Conservation (phyloP, 73 alveolate genomes). For the Paraurostyla sp. region DNA sequence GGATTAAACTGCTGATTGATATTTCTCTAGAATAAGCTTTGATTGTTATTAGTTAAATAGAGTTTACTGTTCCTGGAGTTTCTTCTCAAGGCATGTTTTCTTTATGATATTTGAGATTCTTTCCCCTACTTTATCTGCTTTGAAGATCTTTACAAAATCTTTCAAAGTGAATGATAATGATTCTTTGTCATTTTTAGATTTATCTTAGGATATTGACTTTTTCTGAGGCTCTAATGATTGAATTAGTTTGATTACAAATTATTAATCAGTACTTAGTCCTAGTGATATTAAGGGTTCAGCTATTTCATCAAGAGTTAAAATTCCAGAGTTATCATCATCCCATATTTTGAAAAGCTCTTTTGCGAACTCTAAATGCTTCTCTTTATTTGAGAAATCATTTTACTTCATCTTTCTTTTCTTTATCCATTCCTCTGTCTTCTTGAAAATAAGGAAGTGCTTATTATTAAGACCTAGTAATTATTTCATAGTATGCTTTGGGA, state of each 20-base stretch:
- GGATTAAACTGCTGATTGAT: background rate
- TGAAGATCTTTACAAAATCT: conserved; percentile 52
- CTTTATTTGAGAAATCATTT: conserved; percentile 22
- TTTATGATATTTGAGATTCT: conserved; percentile 12
- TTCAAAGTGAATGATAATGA: conserved; percentile 4
- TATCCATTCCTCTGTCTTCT: conserved; percentile 39
- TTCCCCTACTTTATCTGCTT: conserved; percentile 60
- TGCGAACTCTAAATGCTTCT: conserved; percentile 60
- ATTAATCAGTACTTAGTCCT: conserved; percentile 57
- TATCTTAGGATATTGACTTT: background rate
- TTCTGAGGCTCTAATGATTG: conserved; percentile 12
- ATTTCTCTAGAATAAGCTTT: background rate
- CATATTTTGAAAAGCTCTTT: conserved; percentile 59
- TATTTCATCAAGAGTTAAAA: conserved; percentile 40
- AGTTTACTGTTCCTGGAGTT: background rate
- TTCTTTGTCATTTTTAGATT: background rate
- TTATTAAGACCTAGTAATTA: conserved; percentile 23
- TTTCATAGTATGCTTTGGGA: conserved; percentile 43
- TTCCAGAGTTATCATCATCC: conserved; percentile 66
- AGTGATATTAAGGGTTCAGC: conserved; percentile 56
- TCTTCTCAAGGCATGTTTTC: conserved; percentile 23
- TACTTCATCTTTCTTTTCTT: conserved; percentile 34
- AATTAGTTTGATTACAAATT: conserved; percentile 43
- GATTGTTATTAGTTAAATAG: background rate
- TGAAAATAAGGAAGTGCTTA: background rate